A percentile compares a stretch with the other conserved stretches of the same genome.
phyloP scores from a whole-genome alignment of 2,329 filamentous ascomycete genomes.

The Zymoseptoria tritici region DNA sequence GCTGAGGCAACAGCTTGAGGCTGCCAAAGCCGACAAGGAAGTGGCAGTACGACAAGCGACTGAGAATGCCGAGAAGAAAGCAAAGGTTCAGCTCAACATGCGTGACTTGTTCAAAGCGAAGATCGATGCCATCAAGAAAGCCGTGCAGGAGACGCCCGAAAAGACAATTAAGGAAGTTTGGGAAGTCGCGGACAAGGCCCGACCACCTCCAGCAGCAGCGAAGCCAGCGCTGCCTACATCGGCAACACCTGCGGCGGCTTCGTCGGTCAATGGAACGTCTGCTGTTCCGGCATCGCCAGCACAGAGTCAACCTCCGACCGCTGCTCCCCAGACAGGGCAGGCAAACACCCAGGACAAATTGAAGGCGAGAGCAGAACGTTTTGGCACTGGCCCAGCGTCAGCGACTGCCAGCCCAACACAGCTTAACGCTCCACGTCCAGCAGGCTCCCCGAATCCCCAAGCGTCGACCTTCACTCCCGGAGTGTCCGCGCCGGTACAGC shows the following conservation, averaged over 20 bases:
- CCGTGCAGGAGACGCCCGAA: conserved; percentile 77
- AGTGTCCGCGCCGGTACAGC: background rate
- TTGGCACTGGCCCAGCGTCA: conserved; percentile 3
- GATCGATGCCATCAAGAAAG: conserved; percentile 69
- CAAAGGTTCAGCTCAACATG: conserved; percentile 72
- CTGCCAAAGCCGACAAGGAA: conserved; percentile 24
- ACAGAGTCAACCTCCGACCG: conserved; percentile 4
- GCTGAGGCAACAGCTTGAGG: conserved; percentile 22
- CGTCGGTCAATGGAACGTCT: conserved; percentile 10
- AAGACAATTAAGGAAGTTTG: conserved; percentile 80
- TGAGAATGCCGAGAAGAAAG: conserved; percentile 37
- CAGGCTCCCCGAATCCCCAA: background rate
- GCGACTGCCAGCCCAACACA: background rate
- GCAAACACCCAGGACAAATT: background rate
- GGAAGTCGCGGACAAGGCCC: conserved; percentile 64
- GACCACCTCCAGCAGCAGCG: conserved; percentile 23
- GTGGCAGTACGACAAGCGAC: conserved; percentile 32
- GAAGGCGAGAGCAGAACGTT: background rate
- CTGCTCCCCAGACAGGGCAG: background rate
- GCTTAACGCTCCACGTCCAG: background rate
- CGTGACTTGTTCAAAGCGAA: conserved; percentile 59
- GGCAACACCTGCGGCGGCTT: conserved; percentile 8
- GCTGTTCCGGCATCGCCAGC: conserved; percentile 10
- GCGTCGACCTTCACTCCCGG: background rate
- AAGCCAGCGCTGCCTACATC: conserved; percentile 8